These are phyloP conservation scores for Dillenia suffruticosa DNA, from an alignment of 164 flowering plant species.

Conservation along the genomic window DNA sequence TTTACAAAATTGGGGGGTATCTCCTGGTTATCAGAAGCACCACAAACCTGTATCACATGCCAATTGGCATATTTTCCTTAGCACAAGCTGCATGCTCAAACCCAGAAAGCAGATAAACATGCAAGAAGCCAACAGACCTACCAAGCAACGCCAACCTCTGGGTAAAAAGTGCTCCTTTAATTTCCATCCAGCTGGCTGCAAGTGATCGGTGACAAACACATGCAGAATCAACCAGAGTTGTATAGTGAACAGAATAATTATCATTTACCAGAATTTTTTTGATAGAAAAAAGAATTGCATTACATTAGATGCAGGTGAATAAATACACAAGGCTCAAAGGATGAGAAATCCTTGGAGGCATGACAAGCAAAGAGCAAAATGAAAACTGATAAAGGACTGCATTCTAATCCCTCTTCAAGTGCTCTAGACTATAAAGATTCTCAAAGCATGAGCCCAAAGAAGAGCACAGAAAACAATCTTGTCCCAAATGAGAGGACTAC, in stretches of 20 bases:
- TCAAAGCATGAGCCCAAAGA: too few relatives aligned
- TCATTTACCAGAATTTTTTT: neutral
- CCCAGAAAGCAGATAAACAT: too few relatives aligned
- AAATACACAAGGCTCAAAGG: too few relatives aligned
- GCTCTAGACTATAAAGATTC: too few relatives aligned
- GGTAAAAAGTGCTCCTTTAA: constrained; percentile 78
- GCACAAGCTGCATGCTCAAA: too few relatives aligned
- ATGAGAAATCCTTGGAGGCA: neutral
- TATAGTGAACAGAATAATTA: neutral
- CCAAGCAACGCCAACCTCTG: constrained; percentile 90
- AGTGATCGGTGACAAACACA: constrained; percentile 1
- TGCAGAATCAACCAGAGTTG: neutral
- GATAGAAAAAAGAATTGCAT: too few relatives aligned
- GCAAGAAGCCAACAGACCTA: constrained; percentile 18
- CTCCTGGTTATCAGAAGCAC: constrained; percentile 74
- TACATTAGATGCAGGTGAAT: too few relatives aligned
- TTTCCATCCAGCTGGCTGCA: constrained; percentile 93
- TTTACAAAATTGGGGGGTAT: constrained; percentile 83
- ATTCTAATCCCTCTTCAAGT: too few relatives aligned
- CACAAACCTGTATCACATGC: constrained; percentile 64
- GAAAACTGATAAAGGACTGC: neutral
- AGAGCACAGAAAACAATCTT: too few relatives aligned
- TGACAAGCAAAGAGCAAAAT: neutral
- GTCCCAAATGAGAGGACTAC: too few relatives aligned
- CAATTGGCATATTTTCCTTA: too few relatives aligned